Conservation (phyloP, 192 early-diverging fungal species). For the Tieghemiomyces parasiticus region DNA sequence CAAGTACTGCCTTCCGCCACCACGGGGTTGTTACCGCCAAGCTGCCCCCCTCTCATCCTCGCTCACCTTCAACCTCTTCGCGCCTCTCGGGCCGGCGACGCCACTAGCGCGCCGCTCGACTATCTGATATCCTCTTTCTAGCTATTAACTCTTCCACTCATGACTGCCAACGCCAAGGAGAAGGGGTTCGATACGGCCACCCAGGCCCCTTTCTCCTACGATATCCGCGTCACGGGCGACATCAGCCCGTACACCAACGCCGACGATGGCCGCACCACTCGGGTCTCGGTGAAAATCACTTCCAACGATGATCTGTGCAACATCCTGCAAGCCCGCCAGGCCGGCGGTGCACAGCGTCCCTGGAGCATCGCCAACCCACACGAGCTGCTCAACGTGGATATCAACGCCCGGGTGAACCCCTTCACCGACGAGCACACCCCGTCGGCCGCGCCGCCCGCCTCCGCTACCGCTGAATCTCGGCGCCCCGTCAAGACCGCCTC, state of each 20-base stretch:
- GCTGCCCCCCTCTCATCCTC: too few relatives aligned
- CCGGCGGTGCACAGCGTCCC: neutral
- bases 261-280: slow-evolving; percentile 23
- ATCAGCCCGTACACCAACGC: slow-evolving; percentile 15
- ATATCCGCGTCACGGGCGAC: slow-evolving; percentile 31
- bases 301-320: slow-evolving; percentile 1
- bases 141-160: too few relatives aligned
- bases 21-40: too few relatives aligned
- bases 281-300: slow-evolving; percentile 33
- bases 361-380: neutral
- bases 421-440: neutral
- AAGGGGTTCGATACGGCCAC: neutral
- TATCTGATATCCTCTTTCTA: too few relatives aligned
- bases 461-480: neutral
- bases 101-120: too few relatives aligned
- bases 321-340: slow-evolving; percentile 4
- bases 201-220: slow-evolving; percentile 28
- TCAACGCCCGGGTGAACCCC: slow-evolving; percentile 10
- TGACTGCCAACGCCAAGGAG: neutral
- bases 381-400: slow-evolving; percentile 7
- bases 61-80: too few relatives aligned
- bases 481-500: neutral
- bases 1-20: too few relatives aligned
- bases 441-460: neutral
- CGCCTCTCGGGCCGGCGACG: too few relatives aligned